A percentile compares a stretch with the other conserved stretches of the same genome.
Conservation (phyloP, 1,139 yeast genomes). For the Kluyveromyces sp. region DNA sequence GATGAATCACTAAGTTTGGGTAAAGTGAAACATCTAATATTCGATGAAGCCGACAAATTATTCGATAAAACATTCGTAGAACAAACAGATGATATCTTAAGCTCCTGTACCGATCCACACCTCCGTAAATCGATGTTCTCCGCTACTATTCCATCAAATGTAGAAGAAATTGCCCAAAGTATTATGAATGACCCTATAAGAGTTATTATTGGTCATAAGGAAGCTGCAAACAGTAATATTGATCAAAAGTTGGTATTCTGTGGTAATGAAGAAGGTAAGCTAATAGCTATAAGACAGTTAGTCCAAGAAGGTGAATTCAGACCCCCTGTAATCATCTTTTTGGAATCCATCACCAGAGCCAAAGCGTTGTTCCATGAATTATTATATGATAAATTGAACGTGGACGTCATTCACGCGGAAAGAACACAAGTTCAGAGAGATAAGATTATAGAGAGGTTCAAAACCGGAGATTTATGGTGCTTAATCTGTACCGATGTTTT, state of each 20-base stretch:
- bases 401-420: slow-evolving; percentile 94
- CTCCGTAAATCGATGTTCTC: slow-evolving; percentile 75
- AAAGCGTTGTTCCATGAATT: slow-evolving; percentile 91
- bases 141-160: slow-evolving; percentile 92
- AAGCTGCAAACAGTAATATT: slow-evolving; percentile 79
- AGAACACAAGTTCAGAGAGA: slow-evolving; percentile 87
- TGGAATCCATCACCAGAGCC: slow-evolving; percentile 89
- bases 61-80: slow-evolving; percentile 86
- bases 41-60: slow-evolving; percentile 94
- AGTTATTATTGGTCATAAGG: slow-evolving; percentile 86
- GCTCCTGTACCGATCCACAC: slow-evolving; percentile 44
- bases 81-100: slow-evolving; percentile 80
- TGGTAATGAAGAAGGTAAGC: slow-evolving; percentile 91
- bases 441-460: slow-evolving; percentile 74
- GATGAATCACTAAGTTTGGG: slow-evolving; percentile 52
- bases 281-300: slow-evolving; percentile 85
- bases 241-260: slow-evolving; percentile 81
- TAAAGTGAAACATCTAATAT: slow-evolving; percentile 61
- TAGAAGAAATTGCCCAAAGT: slow-evolving; percentile 78
- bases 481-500: slow-evolving; percentile 93
- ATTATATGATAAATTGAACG: slow-evolving; percentile 81
- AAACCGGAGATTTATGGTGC: slow-evolving; percentile 90
- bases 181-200: slow-evolving; percentile 79
- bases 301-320: slow-evolving; percentile 76
- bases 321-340: slow-evolving; percentile 88